phyloP scores from a whole-genome alignment of 2,329 filamentous ascomycete genomes.

The Boeremia exigua region DNA sequence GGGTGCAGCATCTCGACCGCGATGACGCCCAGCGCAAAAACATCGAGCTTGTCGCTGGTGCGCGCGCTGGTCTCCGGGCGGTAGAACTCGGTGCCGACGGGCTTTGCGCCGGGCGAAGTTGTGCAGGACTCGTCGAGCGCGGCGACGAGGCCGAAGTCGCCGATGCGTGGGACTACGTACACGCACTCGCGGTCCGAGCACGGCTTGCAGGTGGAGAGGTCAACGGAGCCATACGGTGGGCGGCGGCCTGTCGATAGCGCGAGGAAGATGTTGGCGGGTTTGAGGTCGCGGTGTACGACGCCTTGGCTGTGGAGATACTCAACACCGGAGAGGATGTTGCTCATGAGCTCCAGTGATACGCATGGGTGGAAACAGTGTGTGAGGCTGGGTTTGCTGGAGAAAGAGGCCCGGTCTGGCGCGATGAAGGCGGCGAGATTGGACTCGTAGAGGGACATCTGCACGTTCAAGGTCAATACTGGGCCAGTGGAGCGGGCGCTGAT shows the following conservation, averaged over 20 bases:
- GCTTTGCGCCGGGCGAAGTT: slow-evolving; percentile 39
- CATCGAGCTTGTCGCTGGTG: slow-evolving; percentile 62
- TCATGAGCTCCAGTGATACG: slow-evolving; percentile 63
- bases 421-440: slow-evolving; percentile 67
- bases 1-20: slow-evolving; percentile 66
- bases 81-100: slow-evolving; percentile 68
- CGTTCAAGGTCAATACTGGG: slow-evolving; percentile 61
- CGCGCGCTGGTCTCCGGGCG: slow-evolving; percentile 52
- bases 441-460: slow-evolving; percentile 72
- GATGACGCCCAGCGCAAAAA: slow-evolving; percentile 68
- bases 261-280: slow-evolving; percentile 72
- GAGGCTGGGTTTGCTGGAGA: slow-evolving; percentile 25
- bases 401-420: slow-evolving; percentile 31
- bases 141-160: slow-evolving; percentile 71
- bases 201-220: slow-evolving; percentile 53
- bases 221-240: slow-evolving; percentile 53
- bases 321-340: slow-evolving; percentile 66
- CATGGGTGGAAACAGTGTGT: slow-evolving; percentile 68
- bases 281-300: slow-evolving; percentile 71
- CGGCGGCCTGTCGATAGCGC: slow-evolving; percentile 50
- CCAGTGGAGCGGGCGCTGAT: slow-evolving; percentile 28
- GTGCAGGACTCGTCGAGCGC: slow-evolving; percentile 52
- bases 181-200: slow-evolving; percentile 50
- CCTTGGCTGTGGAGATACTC: slow-evolving; percentile 67
- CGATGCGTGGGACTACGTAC: slow-evolving; percentile 66